phyloP scores from a whole-genome alignment of 306 rosid species.

The Vachellia collinsii region DNA sequence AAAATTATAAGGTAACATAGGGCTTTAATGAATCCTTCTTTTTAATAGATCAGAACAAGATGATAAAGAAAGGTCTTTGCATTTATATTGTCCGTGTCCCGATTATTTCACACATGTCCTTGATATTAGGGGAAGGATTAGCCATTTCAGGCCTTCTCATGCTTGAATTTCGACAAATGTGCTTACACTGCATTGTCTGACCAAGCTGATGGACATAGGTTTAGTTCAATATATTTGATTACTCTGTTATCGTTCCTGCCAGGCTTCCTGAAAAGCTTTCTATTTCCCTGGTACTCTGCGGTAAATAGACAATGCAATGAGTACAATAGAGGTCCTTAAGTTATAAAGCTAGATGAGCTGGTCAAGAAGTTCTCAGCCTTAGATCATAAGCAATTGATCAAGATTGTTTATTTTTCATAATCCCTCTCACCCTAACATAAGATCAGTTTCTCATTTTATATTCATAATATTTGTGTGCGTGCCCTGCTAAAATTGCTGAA shows the following conservation, averaged over 20 bases:
- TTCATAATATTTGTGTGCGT: background rate
- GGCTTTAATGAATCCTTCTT: slow-evolving; percentile 51
- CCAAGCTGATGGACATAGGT: background rate
- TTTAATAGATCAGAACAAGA: slow-evolving; percentile 54
- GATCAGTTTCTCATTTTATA: too few relatives aligned
- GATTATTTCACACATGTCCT: slow-evolving; percentile 11
- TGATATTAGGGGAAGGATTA: background rate
- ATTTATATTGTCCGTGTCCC: slow-evolving; percentile 23
- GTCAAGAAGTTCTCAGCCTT: background rate
- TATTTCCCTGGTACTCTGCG: slow-evolving; percentile 1
- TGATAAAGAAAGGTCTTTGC: slow-evolving; percentile 50
- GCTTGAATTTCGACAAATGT: slow-evolving; percentile 18
- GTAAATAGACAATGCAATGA: slow-evolving; percentile 45
- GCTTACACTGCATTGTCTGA: slow-evolving; percentile 3
- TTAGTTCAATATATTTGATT: slow-evolving; percentile 5
- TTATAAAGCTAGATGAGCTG: slow-evolving; percentile 54
- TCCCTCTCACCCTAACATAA: too few relatives aligned
- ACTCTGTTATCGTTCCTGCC: background rate
- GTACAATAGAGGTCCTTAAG: slow-evolving; percentile 48
- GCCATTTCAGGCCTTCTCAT: slow-evolving; percentile 16
- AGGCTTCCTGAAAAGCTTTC: slow-evolving; percentile 11
- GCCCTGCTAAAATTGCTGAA: slow-evolving; percentile 30
- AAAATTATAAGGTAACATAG: slow-evolving; percentile 50
- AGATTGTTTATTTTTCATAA: background rate
- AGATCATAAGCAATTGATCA: background rate